A percentile compares a stretch with the other conserved stretches of the same genome.
Conservation (phyloP, 2,329 filamentous ascomycete species). For the Aspergillus intermedius region DNA sequence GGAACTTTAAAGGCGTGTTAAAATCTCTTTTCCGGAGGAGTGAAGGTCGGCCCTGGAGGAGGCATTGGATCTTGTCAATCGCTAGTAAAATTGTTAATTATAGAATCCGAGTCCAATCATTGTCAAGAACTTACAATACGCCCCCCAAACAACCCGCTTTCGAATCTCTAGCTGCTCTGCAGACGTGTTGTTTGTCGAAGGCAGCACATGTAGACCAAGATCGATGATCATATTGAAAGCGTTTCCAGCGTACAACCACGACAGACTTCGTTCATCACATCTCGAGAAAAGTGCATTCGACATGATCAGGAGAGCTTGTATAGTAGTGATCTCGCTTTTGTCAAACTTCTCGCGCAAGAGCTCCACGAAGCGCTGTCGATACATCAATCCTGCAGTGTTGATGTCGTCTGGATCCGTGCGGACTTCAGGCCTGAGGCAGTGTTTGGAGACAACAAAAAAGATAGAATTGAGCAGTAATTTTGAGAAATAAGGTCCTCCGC, state of each 20-base stretch:
- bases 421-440: conserved; percentile 41
- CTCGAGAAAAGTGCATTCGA: conserved; percentile 46
- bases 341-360: conserved; percentile 44
- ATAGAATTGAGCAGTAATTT: conserved; percentile 49
- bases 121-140: conserved; percentile 24
- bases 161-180: conserved; percentile 44
- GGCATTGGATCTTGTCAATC: conserved; percentile 48
- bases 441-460: conserved; percentile 42
- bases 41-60: conserved; percentile 49
- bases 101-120: no score
- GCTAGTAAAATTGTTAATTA: conserved; percentile 4
- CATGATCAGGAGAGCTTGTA: conserved; percentile 50
- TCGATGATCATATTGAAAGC: conserved; percentile 50
- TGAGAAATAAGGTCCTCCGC: conserved; percentile 45
- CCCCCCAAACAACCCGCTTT: conserved; percentile 43
- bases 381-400: conserved; percentile 45
- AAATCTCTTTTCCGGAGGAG: conserved; percentile 40
- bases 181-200: conserved; percentile 33
- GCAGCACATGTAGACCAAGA: conserved; percentile 42
- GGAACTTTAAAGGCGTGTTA: conserved; percentile 39
- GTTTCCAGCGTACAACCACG: conserved; percentile 49
- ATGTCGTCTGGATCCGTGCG: conserved; percentile 42
- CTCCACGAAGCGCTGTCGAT: conserved; percentile 41
- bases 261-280: conserved; percentile 45
- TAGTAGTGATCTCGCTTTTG: conserved; percentile 48